Evolutionary conservation across 2,329 filamentous ascomycete species (phyloP).

Genomic region (Zelopaecilomyces penicillatus): DNA sequence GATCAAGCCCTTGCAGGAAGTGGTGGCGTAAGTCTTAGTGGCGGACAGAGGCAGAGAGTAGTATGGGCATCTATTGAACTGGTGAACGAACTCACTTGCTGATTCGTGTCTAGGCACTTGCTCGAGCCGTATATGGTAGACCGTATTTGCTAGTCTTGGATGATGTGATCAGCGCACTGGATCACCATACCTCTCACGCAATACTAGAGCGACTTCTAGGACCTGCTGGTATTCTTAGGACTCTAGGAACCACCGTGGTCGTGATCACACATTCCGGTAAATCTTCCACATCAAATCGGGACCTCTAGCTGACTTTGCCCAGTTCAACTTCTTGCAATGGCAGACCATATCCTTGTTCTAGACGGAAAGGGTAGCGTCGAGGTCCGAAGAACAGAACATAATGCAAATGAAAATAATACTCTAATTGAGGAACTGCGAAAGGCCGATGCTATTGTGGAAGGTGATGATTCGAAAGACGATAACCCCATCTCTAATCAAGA

Average conservation of each 20-base stretch:
- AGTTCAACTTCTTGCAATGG: background rate
- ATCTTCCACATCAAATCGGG: too few species aligned
- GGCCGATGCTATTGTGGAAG: background rate
- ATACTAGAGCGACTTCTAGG: too few species aligned
- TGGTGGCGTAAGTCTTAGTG: slow-evolving; percentile 33
- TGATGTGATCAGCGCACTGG: slow-evolving; percentile 17
- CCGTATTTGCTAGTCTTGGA: slow-evolving; percentile 35
- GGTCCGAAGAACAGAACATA: background rate
- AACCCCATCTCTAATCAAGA: background rate
- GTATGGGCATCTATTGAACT: too few species aligned
- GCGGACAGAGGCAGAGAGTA: slow-evolving; percentile 31
- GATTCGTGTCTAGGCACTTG: slow-evolving; percentile 19
- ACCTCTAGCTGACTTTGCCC: background rate
- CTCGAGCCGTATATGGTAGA: slow-evolving; percentile 36
- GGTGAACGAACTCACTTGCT: too few species aligned
- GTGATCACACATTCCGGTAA: too few species aligned
- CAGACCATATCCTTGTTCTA: background rate
- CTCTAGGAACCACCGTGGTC: too few species aligned
- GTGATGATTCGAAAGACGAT: background rate
- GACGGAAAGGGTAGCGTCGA: background rate
- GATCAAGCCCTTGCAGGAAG: slow-evolving; percentile 31
- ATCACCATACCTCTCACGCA: too few species aligned
- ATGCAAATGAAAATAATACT: too few species aligned
- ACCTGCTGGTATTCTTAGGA: too few species aligned
- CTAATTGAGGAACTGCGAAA: too few species aligned